Evolutionary conservation across 2,329 filamentous ascomycete genomes (phyloP).

Genomic region (Calonectria pseudoreteaudii): DNA sequence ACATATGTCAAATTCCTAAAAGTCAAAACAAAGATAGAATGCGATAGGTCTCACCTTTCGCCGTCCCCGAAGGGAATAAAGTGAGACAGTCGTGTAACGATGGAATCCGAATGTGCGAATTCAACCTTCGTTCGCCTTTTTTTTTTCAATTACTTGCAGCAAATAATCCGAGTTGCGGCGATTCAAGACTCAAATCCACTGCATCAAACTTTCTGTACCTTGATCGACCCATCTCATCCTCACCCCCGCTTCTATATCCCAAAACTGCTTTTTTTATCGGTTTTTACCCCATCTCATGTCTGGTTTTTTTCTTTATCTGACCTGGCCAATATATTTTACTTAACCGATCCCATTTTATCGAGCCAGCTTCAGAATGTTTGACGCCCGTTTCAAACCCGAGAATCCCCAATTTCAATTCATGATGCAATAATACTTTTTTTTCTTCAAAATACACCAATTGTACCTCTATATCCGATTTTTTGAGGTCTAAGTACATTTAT

Average conservation of each 20-base stretch:
- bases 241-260: neutral
- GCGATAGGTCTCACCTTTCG: neutral
- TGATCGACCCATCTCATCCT: neutral
- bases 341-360: neutral
- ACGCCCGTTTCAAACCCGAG: no score
- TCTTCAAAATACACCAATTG: no score
- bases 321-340: neutral
- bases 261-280: neutral
- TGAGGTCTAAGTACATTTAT: no score
- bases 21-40: neutral
- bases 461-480: no score
- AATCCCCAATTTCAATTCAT: no score
- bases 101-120: neutral
- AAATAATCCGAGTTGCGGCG: neutral
- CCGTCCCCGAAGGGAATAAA: neutral
- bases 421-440: no score
- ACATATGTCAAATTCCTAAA: neutral
- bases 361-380: neutral
- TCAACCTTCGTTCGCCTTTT: neutral
- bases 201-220: neutral
- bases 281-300: neutral
- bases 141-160: neutral
- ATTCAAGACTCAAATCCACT: neutral
- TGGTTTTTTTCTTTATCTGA: neutral
- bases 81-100: neutral